Percentiles rank a stretch among this genome's conserved stretches.
Conservation (phyloP, 352 stramenopile genomes). For the Elongisporangium anandrum region DNA sequence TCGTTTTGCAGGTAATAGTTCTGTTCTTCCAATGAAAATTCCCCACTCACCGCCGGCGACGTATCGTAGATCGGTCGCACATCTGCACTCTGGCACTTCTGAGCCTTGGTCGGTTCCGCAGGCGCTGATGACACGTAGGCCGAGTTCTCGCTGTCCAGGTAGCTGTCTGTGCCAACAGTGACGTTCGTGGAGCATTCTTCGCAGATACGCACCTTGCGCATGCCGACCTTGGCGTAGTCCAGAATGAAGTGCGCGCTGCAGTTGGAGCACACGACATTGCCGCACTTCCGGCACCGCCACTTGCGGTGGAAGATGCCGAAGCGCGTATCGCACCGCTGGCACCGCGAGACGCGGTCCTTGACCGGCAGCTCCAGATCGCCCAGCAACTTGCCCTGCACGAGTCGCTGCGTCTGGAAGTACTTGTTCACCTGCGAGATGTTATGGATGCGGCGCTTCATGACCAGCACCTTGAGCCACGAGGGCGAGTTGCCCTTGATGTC, state of each 20-base stretch:
- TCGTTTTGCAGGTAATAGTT: conserved; percentile 57
- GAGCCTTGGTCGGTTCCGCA: conserved; percentile 2
- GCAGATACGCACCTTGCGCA: conserved; percentile 73
- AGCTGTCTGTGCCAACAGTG: neutral
- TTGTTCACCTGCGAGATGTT: conserved; percentile 67
- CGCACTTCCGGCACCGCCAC: conserved; percentile 69
- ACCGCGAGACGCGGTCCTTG: conserved; percentile 39
- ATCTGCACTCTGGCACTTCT: conserved; percentile 11
- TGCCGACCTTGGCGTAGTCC: conserved; percentile 36
- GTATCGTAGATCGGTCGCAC: conserved; percentile 42
- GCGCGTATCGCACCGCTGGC: conserved; percentile 42
- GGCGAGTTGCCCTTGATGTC: conserved; percentile 77
- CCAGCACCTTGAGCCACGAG: conserved; percentile 73
- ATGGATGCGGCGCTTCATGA: conserved; percentile 72
- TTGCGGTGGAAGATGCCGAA: conserved; percentile 68
- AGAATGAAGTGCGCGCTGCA: conserved; percentile 52
- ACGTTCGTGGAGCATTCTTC: conserved; percentile 30
- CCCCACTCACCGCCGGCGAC: conserved; percentile 19
- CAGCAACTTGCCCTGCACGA: conserved; percentile 42
- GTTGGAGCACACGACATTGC: conserved; percentile 61
- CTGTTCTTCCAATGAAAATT: conserved; percentile 48
- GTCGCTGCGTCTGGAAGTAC: conserved; percentile 59
- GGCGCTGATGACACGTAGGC: neutral
- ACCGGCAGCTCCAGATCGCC: conserved; percentile 55
- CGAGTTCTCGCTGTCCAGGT: conserved; percentile 4